Evolutionary conservation across 305 asterid species (phyloP), one percentile per base, ranked within the genome.

Genomic region (Rubia balearica): DNA sequence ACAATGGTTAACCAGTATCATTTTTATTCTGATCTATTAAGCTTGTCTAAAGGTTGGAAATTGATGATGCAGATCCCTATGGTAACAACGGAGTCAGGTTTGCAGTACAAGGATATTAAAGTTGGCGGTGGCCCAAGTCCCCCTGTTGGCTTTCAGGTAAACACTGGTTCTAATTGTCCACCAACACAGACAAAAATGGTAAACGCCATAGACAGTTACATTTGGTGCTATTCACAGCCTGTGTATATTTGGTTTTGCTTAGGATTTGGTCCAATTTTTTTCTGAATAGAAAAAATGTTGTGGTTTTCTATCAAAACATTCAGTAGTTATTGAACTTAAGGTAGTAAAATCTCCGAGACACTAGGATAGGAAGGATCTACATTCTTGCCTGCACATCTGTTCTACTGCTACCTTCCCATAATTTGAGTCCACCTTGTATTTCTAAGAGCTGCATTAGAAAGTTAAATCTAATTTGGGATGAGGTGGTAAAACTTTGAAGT

Each of bases 121-220:
- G 87, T 94, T 62, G 99, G 99, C 46, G 56, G 69, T 38, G 99
- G 99, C 60, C 97, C 99, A 65, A 88, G 89, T 70, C 99, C 98
- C 41, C 98, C 99, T 17, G 77, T 88, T 77, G 99, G 99, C 69
- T 94, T 85, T 85, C 99, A 94, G 96, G 99, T 91, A 86, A 38
- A 49, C 73, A 60, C 67, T 40, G 27, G 60, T 71, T 36, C 60
- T 46, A 49, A 49, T 49, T 49, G 22, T 51, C 22, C 21, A 16
- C 9, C 0, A 19, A 49, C 56, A 49, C 21, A 5, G 21, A 51
- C 57, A 51, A 0, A 19, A 51, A 51, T 51, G 22, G 57, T 51
- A 17, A 51, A 51, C 17, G 57, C 48, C 42, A 30, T 30, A 30
- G 3, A 30, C 3, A 30, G 33, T 30, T 30, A 30, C 33, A 30